phyloP scores from a whole-genome alignment of 1,284 basidiomycete genomes.

The Ustilago curta region DNA sequence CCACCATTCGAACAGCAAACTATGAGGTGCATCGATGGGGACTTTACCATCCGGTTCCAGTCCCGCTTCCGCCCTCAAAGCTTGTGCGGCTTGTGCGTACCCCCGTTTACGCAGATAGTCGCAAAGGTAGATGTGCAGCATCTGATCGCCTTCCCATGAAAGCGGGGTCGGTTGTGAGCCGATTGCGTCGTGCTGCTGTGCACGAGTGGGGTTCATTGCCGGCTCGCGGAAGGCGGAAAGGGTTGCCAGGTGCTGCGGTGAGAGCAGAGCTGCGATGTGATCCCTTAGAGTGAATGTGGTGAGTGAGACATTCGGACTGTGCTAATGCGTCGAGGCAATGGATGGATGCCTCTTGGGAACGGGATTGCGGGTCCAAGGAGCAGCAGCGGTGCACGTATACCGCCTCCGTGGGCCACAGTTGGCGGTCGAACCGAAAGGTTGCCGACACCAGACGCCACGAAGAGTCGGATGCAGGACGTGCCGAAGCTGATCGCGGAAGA shows the following conservation, averaged over 20 bases:
- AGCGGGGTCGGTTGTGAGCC: conserved; percentile 4
- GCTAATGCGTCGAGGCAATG: too few species aligned
- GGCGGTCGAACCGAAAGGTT: too few species aligned
- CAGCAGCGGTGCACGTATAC: too few species aligned
- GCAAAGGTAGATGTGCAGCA: conserved; percentile 51
- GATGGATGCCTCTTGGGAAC: too few species aligned
- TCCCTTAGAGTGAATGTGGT: not conserved
- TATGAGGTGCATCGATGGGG: conserved; percentile 48
- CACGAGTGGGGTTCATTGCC: not conserved
- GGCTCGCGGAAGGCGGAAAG: not conserved
- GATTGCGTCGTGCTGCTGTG: not conserved
- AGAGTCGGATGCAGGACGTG: not conserved
- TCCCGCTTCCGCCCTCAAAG: conserved; percentile 29
- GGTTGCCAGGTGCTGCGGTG: not conserved
- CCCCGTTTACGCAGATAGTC: conserved; percentile 47
- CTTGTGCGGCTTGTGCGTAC: conserved; percentile 27
- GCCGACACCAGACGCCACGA: not conserved
- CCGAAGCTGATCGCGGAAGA: not conserved
- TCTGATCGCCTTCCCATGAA: conserved; percentile 41
- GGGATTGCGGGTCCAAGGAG: too few species aligned
- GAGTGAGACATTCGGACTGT: conserved; percentile 1
- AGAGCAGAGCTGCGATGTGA: not conserved
- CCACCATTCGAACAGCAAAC: conserved; percentile 52
- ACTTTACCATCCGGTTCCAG: conserved; percentile 22
- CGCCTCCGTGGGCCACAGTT: not conserved